These are phyloP conservation scores for Tulasnella calospora DNA, from an alignment of 768 basidiomycete genomes.

Conservation along the genomic window DNA sequence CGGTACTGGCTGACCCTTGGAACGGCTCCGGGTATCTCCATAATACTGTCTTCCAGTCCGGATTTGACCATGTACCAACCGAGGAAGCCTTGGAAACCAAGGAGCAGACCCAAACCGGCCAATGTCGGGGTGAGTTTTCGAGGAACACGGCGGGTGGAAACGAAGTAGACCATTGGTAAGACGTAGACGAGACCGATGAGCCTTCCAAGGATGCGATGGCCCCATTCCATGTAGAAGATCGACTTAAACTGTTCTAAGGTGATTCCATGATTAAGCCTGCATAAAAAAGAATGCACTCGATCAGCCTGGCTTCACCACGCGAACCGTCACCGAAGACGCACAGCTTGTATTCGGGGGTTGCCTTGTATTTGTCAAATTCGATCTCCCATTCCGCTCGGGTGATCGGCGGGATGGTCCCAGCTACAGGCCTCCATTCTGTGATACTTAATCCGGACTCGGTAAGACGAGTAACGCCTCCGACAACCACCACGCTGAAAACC, in stretches of 20 bases:
- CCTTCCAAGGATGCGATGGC: conserved; percentile 88
- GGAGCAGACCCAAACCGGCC: conserved; percentile 65
- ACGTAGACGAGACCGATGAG: conserved; percentile 79
- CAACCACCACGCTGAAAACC: conserved; percentile 87
- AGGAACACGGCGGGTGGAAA: conserved; percentile 63
- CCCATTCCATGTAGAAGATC: conserved; percentile 99
- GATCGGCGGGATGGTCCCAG: conserved; percentile 81
- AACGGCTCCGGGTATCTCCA: conserved; percentile 75
- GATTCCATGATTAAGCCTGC: conserved; percentile 83
- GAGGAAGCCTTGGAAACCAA: conserved; percentile 85
- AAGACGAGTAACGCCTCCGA: conserved; percentile 92
- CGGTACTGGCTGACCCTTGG: conserved; percentile 97
- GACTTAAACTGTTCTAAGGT: conserved; percentile 86
- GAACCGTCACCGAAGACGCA: conserved; percentile 44
- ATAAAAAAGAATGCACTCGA: not conserved
- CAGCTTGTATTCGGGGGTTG: conserved; percentile 94
- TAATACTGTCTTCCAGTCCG: conserved; percentile 76
- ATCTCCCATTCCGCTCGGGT: conserved; percentile 68
- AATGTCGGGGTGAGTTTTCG: conserved; percentile 58
- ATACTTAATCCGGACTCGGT: conserved; percentile 98
- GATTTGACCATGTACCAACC: conserved; percentile 99
- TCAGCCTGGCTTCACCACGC: not conserved
- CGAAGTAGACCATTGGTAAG: conserved; percentile 77
- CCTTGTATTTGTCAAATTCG: conserved; percentile 92
- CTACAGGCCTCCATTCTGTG: conserved; percentile 94